Conservation (phyloP, 2,329 filamentous ascomycete species). For the Eurotiales sp. region DNA sequence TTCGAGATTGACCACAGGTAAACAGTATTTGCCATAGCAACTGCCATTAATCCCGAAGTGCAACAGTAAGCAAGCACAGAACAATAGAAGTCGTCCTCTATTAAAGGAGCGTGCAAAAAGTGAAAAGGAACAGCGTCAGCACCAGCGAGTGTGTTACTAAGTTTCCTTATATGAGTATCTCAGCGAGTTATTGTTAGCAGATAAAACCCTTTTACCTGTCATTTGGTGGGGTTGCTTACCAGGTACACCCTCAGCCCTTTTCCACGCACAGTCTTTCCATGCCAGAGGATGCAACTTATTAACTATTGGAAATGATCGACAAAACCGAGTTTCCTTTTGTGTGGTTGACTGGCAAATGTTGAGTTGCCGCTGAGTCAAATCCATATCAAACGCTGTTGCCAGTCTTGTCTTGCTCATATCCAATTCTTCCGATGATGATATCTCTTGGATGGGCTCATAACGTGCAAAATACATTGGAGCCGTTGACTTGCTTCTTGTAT, state of each 20-base stretch:
- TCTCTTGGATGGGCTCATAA: conserved; percentile 47
- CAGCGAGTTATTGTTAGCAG: neutral
- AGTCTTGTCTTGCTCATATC: conserved; percentile 70
- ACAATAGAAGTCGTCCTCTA: conserved; percentile 97
- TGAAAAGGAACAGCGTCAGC: conserved; percentile 65
- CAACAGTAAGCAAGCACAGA: conserved; percentile 81
- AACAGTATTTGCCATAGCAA: conserved; percentile 73
- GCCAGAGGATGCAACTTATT: conserved; percentile 30
- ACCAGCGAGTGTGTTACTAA: neutral
- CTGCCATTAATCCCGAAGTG: conserved; percentile 71
- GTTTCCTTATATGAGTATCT: neutral
- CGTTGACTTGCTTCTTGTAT: conserved; percentile 67
- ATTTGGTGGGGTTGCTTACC: conserved; percentile 28
- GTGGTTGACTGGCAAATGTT: conserved; percentile 42
- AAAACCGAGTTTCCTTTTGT: conserved; percentile 21
- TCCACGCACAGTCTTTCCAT: conserved; percentile 41
- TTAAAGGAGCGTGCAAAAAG: conserved; percentile 73
- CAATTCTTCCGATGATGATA: conserved; percentile 55
- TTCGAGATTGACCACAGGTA: conserved; percentile 83
- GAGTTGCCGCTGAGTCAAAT: conserved; percentile 65
- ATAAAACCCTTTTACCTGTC: neutral
- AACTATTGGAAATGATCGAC: conserved; percentile 24
- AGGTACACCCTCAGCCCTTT: conserved; percentile 25
- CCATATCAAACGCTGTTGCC: conserved; percentile 75
- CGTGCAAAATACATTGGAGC: conserved; percentile 61